Conservation (phyloP, 1,139 yeast species). For the Yamadazyma aaseri region DNA sequence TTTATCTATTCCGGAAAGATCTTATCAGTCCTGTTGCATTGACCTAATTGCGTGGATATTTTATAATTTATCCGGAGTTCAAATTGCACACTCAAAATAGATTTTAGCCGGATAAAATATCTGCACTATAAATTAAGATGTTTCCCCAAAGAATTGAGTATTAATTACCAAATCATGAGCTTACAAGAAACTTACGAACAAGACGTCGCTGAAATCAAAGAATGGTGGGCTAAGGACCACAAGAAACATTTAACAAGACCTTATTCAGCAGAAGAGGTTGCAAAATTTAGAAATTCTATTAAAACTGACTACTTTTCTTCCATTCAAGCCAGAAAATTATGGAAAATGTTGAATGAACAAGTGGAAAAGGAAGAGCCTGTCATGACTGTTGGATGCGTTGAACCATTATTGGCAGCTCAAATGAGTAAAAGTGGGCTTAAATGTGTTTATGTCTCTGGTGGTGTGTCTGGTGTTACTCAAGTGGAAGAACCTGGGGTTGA, state of each 20-base stretch:
- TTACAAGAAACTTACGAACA: slow-evolving; percentile 10
- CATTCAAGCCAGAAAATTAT: slow-evolving; percentile 53
- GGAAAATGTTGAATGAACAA: slow-evolving; percentile 40
- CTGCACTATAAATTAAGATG: too few species aligned
- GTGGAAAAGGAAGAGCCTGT: slow-evolving; percentile 45
- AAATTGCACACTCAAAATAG: too few species aligned
- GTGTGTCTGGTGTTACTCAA: slow-evolving; percentile 42
- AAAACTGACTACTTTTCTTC: slow-evolving; percentile 51
- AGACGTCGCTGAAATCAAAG: slow-evolving; percentile 11
- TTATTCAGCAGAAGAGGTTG: slow-evolving; percentile 53
- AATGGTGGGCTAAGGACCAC: slow-evolving; percentile 54
- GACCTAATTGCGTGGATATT: too few species aligned
- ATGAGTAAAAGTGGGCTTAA: slow-evolving; percentile 43
- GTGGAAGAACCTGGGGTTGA: slow-evolving; percentile 18
- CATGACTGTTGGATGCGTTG: slow-evolving; percentile 60
- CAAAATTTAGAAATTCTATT: slow-evolving; percentile 51
- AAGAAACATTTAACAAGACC: slow-evolving; percentile 51
- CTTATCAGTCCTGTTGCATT: too few species aligned
- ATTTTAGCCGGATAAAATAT: too few species aligned
- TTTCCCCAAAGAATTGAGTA: too few species aligned
- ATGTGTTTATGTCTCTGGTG: slow-evolving; percentile 61
- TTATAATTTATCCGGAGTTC: too few species aligned
- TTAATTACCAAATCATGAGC: too few species aligned
- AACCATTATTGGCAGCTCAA: slow-evolving; percentile 63
- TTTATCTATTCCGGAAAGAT: not conserved